Conservation (phyloP, 1,284 basidiomycete genomes). For the Pterula multifida region DNA sequence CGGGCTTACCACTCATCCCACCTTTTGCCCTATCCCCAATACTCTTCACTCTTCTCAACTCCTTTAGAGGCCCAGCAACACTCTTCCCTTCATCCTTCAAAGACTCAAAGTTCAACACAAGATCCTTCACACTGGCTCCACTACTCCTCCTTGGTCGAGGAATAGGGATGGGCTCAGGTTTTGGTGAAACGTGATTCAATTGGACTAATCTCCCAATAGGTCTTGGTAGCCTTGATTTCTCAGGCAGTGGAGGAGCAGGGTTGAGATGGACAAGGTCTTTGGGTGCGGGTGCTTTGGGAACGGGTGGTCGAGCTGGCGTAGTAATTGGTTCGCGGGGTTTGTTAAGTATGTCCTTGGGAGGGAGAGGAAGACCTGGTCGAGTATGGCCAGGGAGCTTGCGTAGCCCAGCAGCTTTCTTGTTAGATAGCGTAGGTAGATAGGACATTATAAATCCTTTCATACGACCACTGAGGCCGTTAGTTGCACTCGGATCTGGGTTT, state of each 20-base stretch:
- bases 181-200: constrained; percentile 33
- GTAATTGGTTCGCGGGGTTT: constrained; percentile 39
- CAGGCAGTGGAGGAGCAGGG: constrained; percentile 31
- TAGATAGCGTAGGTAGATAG: constrained; percentile 41
- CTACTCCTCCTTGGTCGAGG: constrained; percentile 38
- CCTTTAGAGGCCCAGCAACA: neutral
- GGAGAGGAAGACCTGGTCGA: constrained; percentile 34
- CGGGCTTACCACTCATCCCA: neutral
- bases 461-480: constrained; percentile 22
- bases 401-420: constrained; percentile 15
- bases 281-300: constrained; percentile 32
- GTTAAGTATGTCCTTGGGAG: constrained; percentile 36
- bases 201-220: constrained; percentile 39
- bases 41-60: constrained; percentile 15
- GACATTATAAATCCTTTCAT: constrained; percentile 46
- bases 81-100: constrained; percentile 16
- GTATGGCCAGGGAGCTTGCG: constrained; percentile 7
- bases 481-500: constrained; percentile 8
- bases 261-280: constrained; percentile 48
- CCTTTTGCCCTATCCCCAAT: constrained; percentile 17
- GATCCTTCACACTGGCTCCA: constrained; percentile 54
- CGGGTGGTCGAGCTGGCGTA: constrained; percentile 42
- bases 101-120: constrained; percentile 52
- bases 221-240: constrained; percentile 27
- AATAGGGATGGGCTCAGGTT: constrained; percentile 13